Percentiles rank a stretch among this genome's conserved stretches.
Conservation (phyloP, 176 grass and related monocot species). For the Saccharum spontaneum region DNA sequence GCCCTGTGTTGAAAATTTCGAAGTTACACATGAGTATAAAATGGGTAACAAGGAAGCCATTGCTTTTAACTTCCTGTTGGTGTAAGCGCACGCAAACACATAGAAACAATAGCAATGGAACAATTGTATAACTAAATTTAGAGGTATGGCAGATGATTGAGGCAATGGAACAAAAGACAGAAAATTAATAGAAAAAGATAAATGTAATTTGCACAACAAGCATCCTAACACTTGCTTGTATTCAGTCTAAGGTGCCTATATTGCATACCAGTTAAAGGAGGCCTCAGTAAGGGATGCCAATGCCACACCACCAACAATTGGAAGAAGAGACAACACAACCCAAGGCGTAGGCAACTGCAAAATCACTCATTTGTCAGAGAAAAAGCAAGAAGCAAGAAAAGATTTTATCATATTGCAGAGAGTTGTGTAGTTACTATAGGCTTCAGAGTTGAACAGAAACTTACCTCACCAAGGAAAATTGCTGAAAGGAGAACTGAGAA, state of each 20-base stretch:
- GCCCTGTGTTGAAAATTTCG: slow-evolving; percentile 40
- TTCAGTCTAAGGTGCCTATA: not conserved
- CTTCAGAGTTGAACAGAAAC: not conserved
- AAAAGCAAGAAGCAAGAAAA: not conserved
- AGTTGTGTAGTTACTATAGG: not conserved
- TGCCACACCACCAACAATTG: slow-evolving; percentile 94
- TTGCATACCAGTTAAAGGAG: slow-evolving; percentile 86
- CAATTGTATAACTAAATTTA: not conserved
- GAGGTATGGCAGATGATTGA: not conserved
- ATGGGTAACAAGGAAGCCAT: not conserved
- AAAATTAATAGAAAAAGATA: slow-evolving; percentile 7
- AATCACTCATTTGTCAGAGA: not conserved
- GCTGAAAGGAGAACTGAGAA: slow-evolving; percentile 84
- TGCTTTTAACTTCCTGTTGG: not conserved
- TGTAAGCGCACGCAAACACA: not conserved
- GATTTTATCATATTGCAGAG: not conserved
- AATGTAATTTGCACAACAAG: slow-evolving; percentile 10
- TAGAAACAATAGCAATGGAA: not conserved
- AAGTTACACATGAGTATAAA: not conserved
- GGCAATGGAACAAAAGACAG: slow-evolving; percentile 1
- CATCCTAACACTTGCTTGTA: not conserved
- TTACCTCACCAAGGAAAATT: slow-evolving; percentile 73
- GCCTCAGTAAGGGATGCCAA: slow-evolving; percentile 94
- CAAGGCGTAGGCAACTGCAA: slow-evolving; percentile 80
- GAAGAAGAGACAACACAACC: slow-evolving; percentile 78